A percentile compares a stretch with the other conserved stretches of the same genome.
Conservation (phyloP, 2,329 filamentous ascomycete genomes). For the Curvularia sp. region DNA sequence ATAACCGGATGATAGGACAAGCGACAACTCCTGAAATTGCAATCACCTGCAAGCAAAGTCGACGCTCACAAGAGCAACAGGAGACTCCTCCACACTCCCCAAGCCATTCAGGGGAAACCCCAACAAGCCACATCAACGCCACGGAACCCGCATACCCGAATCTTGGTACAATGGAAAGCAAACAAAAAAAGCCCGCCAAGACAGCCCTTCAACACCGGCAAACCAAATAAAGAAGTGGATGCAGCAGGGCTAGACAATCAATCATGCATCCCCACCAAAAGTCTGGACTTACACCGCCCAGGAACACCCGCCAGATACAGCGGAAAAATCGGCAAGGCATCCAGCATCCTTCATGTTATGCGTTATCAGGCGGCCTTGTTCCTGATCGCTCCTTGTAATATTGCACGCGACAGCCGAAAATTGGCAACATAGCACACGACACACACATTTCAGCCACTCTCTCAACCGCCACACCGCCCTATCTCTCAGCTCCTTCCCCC, state of each 20-base stretch:
- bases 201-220: background rate
- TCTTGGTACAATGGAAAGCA: background rate
- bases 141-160: background rate
- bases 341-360: background rate
- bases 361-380: background rate
- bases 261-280: background rate
- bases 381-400: background rate
- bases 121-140: background rate
- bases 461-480: too few relatives aligned
- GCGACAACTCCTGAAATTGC: background rate
- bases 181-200: background rate
- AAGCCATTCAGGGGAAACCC: background rate
- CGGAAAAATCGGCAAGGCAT: background rate
- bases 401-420: too few relatives aligned
- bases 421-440: background rate
- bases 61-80: background rate
- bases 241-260: background rate
- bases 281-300: background rate
- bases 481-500: too few relatives aligned
- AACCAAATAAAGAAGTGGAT: background rate
- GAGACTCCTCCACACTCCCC: background rate
- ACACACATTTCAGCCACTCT: too few relatives aligned
- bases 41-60: background rate
- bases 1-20: background rate
- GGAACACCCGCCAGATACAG: background rate